phyloP scores from a whole-genome alignment of 129 eudicot species.

The Artemisia annua region DNA sequence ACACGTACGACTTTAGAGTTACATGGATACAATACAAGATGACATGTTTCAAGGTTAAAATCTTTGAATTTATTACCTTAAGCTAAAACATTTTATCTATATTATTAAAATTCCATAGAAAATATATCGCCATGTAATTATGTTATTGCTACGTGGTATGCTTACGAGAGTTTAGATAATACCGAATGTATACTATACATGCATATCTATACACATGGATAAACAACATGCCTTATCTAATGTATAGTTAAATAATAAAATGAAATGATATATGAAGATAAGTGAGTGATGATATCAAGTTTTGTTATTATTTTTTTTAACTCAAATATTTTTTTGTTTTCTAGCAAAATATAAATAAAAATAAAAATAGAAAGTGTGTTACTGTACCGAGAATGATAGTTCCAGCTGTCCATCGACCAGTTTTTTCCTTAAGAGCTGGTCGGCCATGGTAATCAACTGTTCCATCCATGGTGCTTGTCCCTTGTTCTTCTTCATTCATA shows the following conservation, averaged over 20 bases:
- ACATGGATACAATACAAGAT: too few relatives aligned
- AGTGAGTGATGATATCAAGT: conserved; percentile 40
- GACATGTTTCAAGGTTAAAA: too few relatives aligned
- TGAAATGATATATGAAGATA: conserved; percentile 34
- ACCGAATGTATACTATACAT: background rate
- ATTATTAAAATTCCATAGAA: too few relatives aligned
- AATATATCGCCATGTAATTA: too few relatives aligned
- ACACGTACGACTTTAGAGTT: too few relatives aligned
- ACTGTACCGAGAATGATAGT: conserved; percentile 80
- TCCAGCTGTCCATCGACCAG: conserved; percentile 93
- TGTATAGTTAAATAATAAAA: conserved; percentile 12
- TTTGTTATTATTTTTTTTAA: background rate
- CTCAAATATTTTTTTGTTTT: conserved; percentile 10
- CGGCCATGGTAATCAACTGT: conserved; percentile 73
- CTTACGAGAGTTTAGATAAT: too few relatives aligned
- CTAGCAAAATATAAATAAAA: background rate
- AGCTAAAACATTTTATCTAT: too few relatives aligned
- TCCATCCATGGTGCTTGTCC: conserved; percentile 69
- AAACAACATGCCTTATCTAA: conserved; percentile 33
- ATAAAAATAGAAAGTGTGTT: conserved; percentile 24
- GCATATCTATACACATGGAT: conserved; percentile 16
- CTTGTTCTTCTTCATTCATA: conserved; percentile 44
- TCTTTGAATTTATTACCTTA: too few relatives aligned
- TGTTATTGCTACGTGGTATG: too few relatives aligned
- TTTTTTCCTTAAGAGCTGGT: conserved; percentile 61